Conservation (phyloP, 306 rosid genomes). For the Prunus mume region DNA sequence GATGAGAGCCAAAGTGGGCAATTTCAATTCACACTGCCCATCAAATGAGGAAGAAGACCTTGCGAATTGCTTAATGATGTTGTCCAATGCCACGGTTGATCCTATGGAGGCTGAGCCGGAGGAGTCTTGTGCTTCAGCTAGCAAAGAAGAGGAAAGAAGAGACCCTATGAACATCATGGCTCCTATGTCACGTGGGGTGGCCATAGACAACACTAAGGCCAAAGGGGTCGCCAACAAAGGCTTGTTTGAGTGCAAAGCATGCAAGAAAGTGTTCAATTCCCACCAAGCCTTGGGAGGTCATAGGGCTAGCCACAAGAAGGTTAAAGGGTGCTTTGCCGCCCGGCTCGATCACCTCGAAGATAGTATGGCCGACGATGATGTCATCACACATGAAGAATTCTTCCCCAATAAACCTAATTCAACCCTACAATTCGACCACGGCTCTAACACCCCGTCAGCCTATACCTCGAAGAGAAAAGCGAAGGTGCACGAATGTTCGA, state of each 20-base stretch:
- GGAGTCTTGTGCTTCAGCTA: constrained; percentile 81
- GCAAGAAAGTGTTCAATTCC: constrained; percentile 88
- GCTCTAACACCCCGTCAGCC: constrained; percentile 29
- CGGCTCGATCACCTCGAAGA: constrained; percentile 56
- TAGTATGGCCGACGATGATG: constrained; percentile 48
- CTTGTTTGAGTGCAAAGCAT: constrained; percentile 86
- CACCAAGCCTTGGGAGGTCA: constrained; percentile 98
- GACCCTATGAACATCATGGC: constrained; percentile 46
- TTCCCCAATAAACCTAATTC: constrained; percentile 55
- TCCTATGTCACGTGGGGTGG: constrained; percentile 41
- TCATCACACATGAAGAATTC: constrained; percentile 51
- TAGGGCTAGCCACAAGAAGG: constrained; percentile 94
- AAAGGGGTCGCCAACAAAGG: constrained; percentile 55
- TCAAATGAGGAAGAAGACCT: constrained; percentile 89
- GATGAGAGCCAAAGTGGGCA: constrained; percentile 54
- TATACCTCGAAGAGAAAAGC: constrained; percentile 64
- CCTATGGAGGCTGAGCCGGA: constrained; percentile 52
- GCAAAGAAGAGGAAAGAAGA: constrained; percentile 68
- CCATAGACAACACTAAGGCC: constrained; percentile 26
- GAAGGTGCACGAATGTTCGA: constrained; percentile 87
- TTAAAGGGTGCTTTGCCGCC: constrained; percentile 93
- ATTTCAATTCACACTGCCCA: constrained; percentile 49
- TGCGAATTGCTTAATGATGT: constrained; percentile 88
- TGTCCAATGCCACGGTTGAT: constrained; percentile 67
- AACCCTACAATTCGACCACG: constrained; percentile 40